Conservation (phyloP, 1,284 basidiomycete genomes). For the Heterobasidion annosum region DNA sequence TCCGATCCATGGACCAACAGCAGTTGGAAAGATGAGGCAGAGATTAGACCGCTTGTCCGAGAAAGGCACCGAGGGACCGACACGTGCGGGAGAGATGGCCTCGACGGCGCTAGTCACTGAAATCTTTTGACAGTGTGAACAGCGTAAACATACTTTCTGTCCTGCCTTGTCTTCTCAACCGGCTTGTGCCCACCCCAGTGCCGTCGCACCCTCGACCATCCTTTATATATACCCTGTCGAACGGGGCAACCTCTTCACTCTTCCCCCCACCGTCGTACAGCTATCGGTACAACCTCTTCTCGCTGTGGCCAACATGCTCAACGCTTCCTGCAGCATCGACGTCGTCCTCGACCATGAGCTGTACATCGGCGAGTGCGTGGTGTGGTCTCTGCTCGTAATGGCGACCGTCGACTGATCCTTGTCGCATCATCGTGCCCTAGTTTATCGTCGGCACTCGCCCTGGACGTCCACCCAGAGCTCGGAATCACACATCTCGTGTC, state of each 20-base stretch:
- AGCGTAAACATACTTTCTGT: too few relatives aligned
- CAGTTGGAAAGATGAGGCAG: background rate
- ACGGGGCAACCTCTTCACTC: background rate
- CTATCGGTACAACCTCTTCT: background rate
- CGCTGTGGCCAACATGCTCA: conserved; percentile 4
- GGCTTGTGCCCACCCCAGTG: background rate
- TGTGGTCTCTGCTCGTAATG: background rate
- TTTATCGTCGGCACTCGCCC: conserved; percentile 36
- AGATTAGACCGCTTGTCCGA: background rate
- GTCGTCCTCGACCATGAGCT: conserved; percentile 36
- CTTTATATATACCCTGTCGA: background rate
- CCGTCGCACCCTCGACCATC: background rate
- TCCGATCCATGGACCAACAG: background rate
- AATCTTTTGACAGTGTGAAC: background rate
- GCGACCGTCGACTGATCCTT: background rate
- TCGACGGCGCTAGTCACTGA: background rate
- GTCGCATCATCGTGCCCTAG: conserved; percentile 13
- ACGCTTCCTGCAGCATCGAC: conserved; percentile 10
- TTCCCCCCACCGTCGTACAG: background rate
- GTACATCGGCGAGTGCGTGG: conserved; percentile 44
- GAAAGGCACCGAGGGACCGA: background rate
- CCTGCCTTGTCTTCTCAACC: too few relatives aligned
- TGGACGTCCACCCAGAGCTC: conserved; percentile 26
- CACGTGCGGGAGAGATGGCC: background rate
- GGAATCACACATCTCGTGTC: conserved; percentile 53